Base-by-base conservation (phyloP, 2,329 filamentous ascomycete species). In the Fusarium goolgardi region DNA sequence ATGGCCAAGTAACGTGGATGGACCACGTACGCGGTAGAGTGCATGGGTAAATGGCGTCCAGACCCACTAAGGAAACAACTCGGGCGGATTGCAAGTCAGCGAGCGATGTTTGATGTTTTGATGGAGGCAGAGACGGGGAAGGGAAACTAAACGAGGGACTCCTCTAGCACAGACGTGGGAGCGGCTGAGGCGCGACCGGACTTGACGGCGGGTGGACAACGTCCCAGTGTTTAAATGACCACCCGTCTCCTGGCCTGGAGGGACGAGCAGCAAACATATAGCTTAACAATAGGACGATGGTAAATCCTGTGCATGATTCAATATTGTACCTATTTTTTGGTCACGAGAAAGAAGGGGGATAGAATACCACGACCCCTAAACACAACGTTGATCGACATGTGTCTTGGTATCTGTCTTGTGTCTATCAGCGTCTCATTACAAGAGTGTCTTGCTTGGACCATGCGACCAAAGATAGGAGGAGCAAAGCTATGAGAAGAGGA, bases 111-210 rank as follows among this genome's bases (percentile, higher is more conserved):
- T 69, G 51, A 51, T 67, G 67, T 70, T 70, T 65, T 63, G 52
- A 67, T 59, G 40, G 54, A 41, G 53, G 61, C 65, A 29, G 37
- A 31, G 31, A 57, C 23, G 55, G 65, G 64, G 57, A 55, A 47
- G 44, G 54, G 64, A 66, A 54, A 67, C 40, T 44, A 58, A 60
- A 65, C 65, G 62, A 63, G 68, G 54, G 35, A 61, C 15, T 39
- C 32, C 45, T 50, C 60, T 46, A 65, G 67, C 70, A 72, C 69
- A 72, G 71, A 71, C 55, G 43, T 67, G 56, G 51, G 64, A 69
- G 69, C 65, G 71, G 71, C 65, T 69, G 64, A 63, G 69, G 67
- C 55, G 66, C 67, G 63, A 61, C 70, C 47, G 35, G 61, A 64
- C 39, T 63, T 63, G 58, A 46, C 25, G 51, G 50, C 41, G 37